A percentile compares a stretch with the other conserved stretches of the same genome.
These are phyloP conservation scores for Tetrapisispora arboricola DNA, from an alignment of 805 yeast species.

Conservation along the genomic window DNA sequence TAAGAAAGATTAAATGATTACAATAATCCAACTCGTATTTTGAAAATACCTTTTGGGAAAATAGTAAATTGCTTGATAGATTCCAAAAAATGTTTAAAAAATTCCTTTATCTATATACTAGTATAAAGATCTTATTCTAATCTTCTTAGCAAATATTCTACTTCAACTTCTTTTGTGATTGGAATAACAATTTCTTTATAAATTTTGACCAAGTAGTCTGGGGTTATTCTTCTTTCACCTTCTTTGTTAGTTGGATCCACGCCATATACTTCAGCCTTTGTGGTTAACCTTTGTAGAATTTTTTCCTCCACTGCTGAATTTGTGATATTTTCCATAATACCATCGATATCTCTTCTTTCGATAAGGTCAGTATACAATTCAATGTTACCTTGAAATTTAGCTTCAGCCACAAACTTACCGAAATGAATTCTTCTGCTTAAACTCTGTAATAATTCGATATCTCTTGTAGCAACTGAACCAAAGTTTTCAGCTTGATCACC, in stretches of 20 bases:
- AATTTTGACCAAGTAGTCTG: slow-evolving; percentile 70
- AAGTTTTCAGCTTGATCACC: slow-evolving; percentile 78
- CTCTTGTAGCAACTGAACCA: slow-evolving; percentile 79
- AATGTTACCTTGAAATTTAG: slow-evolving; percentile 66
- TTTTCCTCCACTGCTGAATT: slow-evolving; percentile 78
- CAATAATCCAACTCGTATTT: no score
- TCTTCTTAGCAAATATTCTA: slow-evolving; percentile 79
- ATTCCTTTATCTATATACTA: background rate
- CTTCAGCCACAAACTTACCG: slow-evolving; percentile 96
- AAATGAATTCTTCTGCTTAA: slow-evolving; percentile 88
- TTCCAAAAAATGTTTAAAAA: no score
- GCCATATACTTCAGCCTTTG: slow-evolving; percentile 80
- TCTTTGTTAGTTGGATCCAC: slow-evolving; percentile 73
- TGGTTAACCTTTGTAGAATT: slow-evolving; percentile 66
- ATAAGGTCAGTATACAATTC: slow-evolving; percentile 58
- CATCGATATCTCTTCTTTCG: slow-evolving; percentile 50
- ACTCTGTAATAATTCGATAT: slow-evolving; percentile 80
- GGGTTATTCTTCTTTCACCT: slow-evolving; percentile 68
- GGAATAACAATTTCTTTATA: slow-evolving; percentile 88
- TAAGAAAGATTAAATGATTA: no score
- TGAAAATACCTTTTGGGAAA: no score
- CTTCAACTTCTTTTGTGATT: slow-evolving; percentile 88
- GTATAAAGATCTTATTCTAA: slow-evolving; percentile 35
- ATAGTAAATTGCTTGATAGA: no score
- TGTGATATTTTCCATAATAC: slow-evolving; percentile 74